phyloP scores from a whole-genome alignment of 495 filamentous ascomycete species.

The Neurospora terricola region DNA sequence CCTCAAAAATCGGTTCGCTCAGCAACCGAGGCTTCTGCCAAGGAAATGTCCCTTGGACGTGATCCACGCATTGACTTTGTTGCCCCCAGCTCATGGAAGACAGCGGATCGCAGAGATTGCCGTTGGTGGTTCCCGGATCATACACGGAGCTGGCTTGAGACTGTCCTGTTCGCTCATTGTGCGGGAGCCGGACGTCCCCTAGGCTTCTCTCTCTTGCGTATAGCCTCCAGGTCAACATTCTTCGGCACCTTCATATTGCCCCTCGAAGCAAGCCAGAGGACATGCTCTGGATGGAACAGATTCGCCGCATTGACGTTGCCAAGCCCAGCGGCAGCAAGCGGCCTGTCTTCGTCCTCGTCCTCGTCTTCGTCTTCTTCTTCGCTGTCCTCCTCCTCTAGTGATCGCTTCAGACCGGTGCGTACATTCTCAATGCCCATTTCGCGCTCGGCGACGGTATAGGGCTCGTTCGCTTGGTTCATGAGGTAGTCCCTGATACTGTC shows the following conservation, averaged over 20 bases:
- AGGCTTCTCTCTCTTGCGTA: not conserved
- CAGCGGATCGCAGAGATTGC: not conserved
- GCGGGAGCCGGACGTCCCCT: not conserved
- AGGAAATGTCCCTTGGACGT: not conserved
- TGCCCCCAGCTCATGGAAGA: not conserved
- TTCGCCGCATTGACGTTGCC: not conserved
- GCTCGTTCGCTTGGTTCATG: constrained; percentile 38
- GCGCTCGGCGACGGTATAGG: constrained; percentile 60
- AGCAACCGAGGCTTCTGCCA: not conserved
- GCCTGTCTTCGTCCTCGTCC: constrained; percentile 37
- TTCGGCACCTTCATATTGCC: constrained; percentile 23
- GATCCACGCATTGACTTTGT: not conserved
- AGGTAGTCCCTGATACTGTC: constrained; percentile 30
- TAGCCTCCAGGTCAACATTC: constrained; percentile 15
- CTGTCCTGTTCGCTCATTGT: not conserved
- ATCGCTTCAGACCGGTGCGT: constrained; percentile 53
- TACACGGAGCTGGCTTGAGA: not conserved
- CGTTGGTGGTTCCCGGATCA: not conserved
- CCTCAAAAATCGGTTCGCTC: not conserved
- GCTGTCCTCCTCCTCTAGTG: constrained; percentile 45
- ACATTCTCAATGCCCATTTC: constrained; percentile 59
- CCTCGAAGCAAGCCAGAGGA: constrained; percentile 24
- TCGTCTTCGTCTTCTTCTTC: constrained; percentile 47
- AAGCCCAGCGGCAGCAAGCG: not conserved
- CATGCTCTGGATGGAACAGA: constrained; percentile 16